A percentile compares a stretch with the other conserved stretches of the same genome.
These are phyloP conservation scores for Monosporascus sp. DNA, from an alignment of 2,329 filamentous ascomycete genomes.

Conservation along the genomic window DNA sequence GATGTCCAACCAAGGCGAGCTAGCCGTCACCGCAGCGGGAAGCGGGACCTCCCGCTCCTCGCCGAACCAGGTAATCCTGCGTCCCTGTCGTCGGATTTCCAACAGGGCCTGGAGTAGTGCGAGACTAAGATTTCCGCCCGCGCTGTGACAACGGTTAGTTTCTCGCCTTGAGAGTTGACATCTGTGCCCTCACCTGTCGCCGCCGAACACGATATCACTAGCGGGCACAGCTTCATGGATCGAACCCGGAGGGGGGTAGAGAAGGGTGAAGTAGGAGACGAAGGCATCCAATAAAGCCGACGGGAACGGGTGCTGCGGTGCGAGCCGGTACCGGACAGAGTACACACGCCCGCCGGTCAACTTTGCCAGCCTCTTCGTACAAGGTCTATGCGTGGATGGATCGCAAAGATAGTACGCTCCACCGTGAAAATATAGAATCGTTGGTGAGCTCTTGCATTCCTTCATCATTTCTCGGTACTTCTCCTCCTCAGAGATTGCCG, in stretches of 20 bases:
- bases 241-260: constrained; percentile 65
- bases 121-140: constrained; percentile 67
- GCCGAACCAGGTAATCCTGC: constrained; percentile 57
- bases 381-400: constrained; percentile 58
- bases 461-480: constrained; percentile 64
- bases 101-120: constrained; percentile 65
- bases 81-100: constrained; percentile 46
- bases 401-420: constrained; percentile 72
- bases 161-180: neutral
- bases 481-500: constrained; percentile 54
- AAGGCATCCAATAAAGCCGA: constrained; percentile 68
- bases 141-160: constrained; percentile 35
- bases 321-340: constrained; percentile 68
- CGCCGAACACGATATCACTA: constrained; percentile 63
- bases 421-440: constrained; percentile 70
- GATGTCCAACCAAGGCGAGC: constrained; percentile 69
- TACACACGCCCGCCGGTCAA: constrained; percentile 63
- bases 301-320: constrained; percentile 71
- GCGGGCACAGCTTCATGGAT: constrained; percentile 62
- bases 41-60: constrained; percentile 53
- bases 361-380: constrained; percentile 58
- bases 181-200: constrained; percentile 51
- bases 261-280: constrained; percentile 64
- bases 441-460: constrained; percentile 58
- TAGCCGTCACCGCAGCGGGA: constrained; percentile 58